Percentiles rank a stretch among this genome's conserved stretches.
These are phyloP conservation scores for Boletus rubropictus DNA, from an alignment of 768 basidiomycete genomes.

Conservation along the genomic window DNA sequence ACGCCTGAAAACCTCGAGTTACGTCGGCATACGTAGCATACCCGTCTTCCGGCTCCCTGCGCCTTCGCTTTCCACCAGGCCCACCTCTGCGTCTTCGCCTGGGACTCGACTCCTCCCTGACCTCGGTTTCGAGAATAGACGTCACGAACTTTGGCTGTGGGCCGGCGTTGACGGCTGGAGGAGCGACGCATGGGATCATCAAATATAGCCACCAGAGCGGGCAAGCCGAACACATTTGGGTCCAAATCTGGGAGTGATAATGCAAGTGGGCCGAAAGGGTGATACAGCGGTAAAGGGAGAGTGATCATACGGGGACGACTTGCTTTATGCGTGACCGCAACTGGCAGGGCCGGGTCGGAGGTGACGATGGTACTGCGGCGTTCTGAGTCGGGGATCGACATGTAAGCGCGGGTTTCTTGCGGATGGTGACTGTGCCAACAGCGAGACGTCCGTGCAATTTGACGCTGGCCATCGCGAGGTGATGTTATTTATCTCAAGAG, in stretches of 20 bases:
- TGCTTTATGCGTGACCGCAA: constrained; percentile 12
- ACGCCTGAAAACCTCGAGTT: constrained; percentile 39
- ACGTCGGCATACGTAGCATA: constrained; percentile 60
- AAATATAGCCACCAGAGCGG: constrained; percentile 39
- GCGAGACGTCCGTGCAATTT: constrained; percentile 12
- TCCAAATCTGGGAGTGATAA: constrained; percentile 62
- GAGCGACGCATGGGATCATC: constrained; percentile 41
- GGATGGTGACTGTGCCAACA: constrained; percentile 26
- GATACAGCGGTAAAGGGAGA: constrained; percentile 58
- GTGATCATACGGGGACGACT: constrained; percentile 27
- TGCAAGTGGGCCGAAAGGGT: constrained; percentile 58
- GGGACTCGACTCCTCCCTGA: constrained; percentile 44
- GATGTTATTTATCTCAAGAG: constrained; percentile 6
- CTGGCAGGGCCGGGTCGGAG: constrained; percentile 9
- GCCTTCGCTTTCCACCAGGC: constrained; percentile 44
- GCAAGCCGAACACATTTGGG: constrained; percentile 51
- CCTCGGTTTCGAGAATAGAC: constrained; percentile 26
- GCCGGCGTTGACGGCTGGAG: constrained; percentile 43
- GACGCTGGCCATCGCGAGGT: constrained; percentile 20
- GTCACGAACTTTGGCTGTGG: constrained; percentile 47
- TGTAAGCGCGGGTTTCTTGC: constrained; percentile 53
- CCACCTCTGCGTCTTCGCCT: constrained; percentile 43
- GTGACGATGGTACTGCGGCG: constrained; percentile 19
- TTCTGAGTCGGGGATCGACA: constrained; percentile 51
- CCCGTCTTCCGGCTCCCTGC: constrained; percentile 55